Evolutionary conservation across 108 stramenopile species (phyloP).

Genomic region (Cyclostephanos tholiformis): DNA sequence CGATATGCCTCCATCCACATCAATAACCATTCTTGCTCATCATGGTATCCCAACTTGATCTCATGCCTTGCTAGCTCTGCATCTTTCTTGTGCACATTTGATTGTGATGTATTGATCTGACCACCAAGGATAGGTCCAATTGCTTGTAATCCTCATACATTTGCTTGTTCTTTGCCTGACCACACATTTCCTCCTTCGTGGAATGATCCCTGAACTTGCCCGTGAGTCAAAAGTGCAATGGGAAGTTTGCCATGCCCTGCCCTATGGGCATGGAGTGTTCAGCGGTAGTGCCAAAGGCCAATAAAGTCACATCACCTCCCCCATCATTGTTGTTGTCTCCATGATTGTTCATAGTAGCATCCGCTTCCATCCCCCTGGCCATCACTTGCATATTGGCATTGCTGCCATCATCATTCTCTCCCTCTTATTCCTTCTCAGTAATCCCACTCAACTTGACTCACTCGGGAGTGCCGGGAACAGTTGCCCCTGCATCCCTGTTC

Average conservation of each 20-base stretch:
- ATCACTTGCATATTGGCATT: slow-evolving; percentile 70
- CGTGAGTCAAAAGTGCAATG: slow-evolving; percentile 79
- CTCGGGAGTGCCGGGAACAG: not conserved
- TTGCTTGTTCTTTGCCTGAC: slow-evolving; percentile 87
- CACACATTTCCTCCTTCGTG: slow-evolving; percentile 80
- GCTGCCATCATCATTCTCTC: slow-evolving; percentile 23
- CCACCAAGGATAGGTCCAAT: slow-evolving; percentile 76
- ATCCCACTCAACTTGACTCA: not conserved
- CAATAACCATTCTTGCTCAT: slow-evolving; percentile 90
- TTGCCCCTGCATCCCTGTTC: not conserved
- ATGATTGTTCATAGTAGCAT: not conserved
- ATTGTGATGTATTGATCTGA: slow-evolving; percentile 52
- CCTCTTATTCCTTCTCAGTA: no score
- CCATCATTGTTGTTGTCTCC: slow-evolving; percentile 45
- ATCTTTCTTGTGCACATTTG: slow-evolving; percentile 74
- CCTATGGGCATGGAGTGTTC: slow-evolving; percentile 58
- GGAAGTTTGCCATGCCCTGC: slow-evolving; percentile 74
- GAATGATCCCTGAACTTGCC: slow-evolving; percentile 76
- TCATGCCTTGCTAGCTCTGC: slow-evolving; percentile 74
- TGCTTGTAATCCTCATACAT: slow-evolving; percentile 88
- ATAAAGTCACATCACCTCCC: no score
- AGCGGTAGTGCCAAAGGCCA: slow-evolving; percentile 63
- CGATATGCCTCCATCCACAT: slow-evolving; percentile 97
- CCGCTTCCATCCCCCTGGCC: slow-evolving; percentile 61
- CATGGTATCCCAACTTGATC: slow-evolving; percentile 95